Evolutionary conservation across 768 basidiomycete genomes (phyloP).

Genomic region (Trametopsis cervina): DNA sequence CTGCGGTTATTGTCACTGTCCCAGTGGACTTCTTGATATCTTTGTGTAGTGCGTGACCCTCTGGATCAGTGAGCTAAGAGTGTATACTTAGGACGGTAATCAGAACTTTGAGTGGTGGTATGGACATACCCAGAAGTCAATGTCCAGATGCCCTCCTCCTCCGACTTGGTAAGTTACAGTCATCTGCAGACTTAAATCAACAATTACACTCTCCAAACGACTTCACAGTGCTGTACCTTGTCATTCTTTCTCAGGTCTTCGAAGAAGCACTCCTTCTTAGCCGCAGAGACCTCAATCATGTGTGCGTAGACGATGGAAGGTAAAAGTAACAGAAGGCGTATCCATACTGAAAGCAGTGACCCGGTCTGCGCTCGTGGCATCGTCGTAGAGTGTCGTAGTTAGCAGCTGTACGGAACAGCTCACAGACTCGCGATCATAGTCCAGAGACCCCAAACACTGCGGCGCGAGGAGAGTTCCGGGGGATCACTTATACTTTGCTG

Average conservation of each 20-base stretch:
- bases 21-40: conserved; percentile 88
- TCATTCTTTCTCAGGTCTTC: conserved; percentile 89
- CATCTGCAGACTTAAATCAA: conserved; percentile 53
- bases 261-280: conserved; percentile 91
- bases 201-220: background rate
- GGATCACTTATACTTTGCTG: conserved; percentile 6
- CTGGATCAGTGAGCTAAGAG: conserved; percentile 74
- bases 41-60: conserved; percentile 58
- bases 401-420: background rate
- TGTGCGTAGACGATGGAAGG: conserved; percentile 45
- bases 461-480: background rate
- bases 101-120: conserved; percentile 3
- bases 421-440: background rate
- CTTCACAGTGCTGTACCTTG: conserved; percentile 53
- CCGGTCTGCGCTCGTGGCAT: conserved; percentile 34
- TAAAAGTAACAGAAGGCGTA: conserved; percentile 30
- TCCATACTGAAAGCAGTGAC: conserved; percentile 34
- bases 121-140: conserved; percentile 85
- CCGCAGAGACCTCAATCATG: conserved; percentile 68
- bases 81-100: conserved; percentile 8
- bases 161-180: conserved; percentile 99
- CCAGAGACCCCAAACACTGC: conserved; percentile 7
- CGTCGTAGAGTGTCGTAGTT: conserved; percentile 8
- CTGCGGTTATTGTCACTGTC: conserved; percentile 79
- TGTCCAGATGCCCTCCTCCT: conserved; percentile 93